A percentile compares a stretch with the other conserved stretches of the same genome.
Conservation (phyloP, 1,284 basidiomycete genomes). For the Apiotrichum gracile region DNA sequence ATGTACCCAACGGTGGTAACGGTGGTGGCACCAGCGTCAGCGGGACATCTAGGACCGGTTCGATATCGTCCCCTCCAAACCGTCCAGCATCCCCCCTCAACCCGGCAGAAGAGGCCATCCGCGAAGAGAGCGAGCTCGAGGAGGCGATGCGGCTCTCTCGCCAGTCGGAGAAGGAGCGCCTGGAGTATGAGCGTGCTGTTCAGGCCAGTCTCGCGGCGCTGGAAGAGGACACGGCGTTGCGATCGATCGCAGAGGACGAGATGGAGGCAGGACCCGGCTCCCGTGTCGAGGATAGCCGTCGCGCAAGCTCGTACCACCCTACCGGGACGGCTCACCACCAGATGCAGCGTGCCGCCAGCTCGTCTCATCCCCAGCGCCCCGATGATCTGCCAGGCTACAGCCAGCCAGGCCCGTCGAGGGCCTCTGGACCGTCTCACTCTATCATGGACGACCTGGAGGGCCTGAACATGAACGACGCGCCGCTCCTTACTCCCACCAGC, state of each 20-base stretch:
- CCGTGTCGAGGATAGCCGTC: neutral
- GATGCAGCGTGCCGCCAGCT: neutral
- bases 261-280: neutral
- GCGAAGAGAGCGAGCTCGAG: conserved; percentile 40
- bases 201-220: conserved; percentile 31
- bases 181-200: conserved; percentile 39
- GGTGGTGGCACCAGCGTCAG: too few species aligned
- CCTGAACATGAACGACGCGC: conserved; percentile 6
- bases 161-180: conserved; percentile 29
- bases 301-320: neutral
- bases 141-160: conserved; percentile 37
- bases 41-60: neutral
- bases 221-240: conserved; percentile 17
- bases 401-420: neutral
- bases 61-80: neutral
- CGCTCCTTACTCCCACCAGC: conserved; percentile 1
- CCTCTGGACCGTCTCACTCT: neutral
- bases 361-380: neutral
- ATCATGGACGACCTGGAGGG: conserved; percentile 11
- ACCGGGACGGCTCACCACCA: neutral
- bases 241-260: neutral
- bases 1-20: neutral
- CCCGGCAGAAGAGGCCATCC: conserved; percentile 26
- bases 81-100: conserved; percentile 13
- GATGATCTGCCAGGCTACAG: neutral